Base-by-base conservation (phyloP, 225 moss, liverwort and hornwort genomes). In the Bryum argenteum region DNA sequence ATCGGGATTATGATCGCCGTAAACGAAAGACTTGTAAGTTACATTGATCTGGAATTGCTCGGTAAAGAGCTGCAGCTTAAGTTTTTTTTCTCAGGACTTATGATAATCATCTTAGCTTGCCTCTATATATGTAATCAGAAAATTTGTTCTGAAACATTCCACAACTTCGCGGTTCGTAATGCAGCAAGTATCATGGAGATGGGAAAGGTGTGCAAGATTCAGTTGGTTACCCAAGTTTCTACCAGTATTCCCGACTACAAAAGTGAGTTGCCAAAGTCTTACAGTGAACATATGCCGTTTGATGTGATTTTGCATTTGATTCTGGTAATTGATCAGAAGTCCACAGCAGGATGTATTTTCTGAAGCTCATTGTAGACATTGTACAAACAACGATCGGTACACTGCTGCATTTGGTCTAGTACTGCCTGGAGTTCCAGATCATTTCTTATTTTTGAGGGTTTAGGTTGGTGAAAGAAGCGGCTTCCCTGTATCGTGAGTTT, bases 161-260 rank as follows among this genome's bases (percentile, higher is more conserved):
- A n/a, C 17, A 20, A 65, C 61, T 18, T 72, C 48, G 68, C 75
- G 67, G 23, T 26, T 15, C 18, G 52, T 47, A 72, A 75, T 65
- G 67, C 95, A 96, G 95, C 89, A 55, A 91, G 65, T 73, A 81
- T 90, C 21, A 71, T 84, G 69, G 96, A 93, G 73, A 91, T 96
- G 85, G 89, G 93, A 53, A 96, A 90, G 81, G 78, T 83, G 70
- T 96, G 96, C 85, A 93, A 89, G 78, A 91, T 96, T 78, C 93
- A 96, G 67, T 80, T 96, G 75, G 90, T 96, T 68, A 89, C 91
- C 53, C 85, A 93, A 89, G 84, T 96, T 40, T 96, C 96, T 52
- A 86, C 90, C 16, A 85, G 84, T 62, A 48, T 84, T 22, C 80
- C 91, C 14, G 91, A 93, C 19, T 81, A 80, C 60, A 90, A 90